Base-by-base conservation (phyloP, 768 basidiomycete genomes). In the Rhizopogon sp. region DNA sequence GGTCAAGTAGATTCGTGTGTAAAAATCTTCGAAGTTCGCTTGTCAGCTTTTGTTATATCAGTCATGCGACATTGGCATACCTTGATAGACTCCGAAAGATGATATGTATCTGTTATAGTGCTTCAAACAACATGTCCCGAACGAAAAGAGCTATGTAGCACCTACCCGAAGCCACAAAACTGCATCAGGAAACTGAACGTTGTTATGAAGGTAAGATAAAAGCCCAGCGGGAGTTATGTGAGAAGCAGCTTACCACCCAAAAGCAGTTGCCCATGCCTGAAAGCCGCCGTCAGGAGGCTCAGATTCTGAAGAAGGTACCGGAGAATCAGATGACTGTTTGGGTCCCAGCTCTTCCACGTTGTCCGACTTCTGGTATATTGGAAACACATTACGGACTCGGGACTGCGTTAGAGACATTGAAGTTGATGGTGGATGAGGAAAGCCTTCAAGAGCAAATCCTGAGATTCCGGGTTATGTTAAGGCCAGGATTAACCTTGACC, bases 51-150 rank as follows among this genome's bases (percentile, higher is more conserved):
- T 28, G 40, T 2, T n/a, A 25, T 4, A 33, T 17, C 31, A 17
- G 33, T 33, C 17, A 31, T 31, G 6, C 17, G 6, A 11, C 31
- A 3, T 3, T 3, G 17, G 44, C 17, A 10, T 47, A 61, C 66
- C 68, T 64, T 71, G 67, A 56, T 70, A 71, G 5, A 70, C 70
- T 33, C 69, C 70, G 45, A 62, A 72, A 9, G 68, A 64, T 17
- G 60, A 62, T 14, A 64, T 60, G 45, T 72, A 69, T 16, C 69
- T 53, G 17, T 50, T 17, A 10, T 22, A 31, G 33, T 20, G 43
- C 16, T 29, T 31, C 17, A 42, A 33, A 5, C 20, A 25, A 16
- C 45, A 20, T 52, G 5, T n/a, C n/a, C 33, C 28, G 6, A 20
- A 28, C 1, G 11, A 28, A 16, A 6, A 10, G 10, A 8, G 29